Conservation (phyloP, 345 rosid genomes). For the Zanthoxylum bungeanum region DNA sequence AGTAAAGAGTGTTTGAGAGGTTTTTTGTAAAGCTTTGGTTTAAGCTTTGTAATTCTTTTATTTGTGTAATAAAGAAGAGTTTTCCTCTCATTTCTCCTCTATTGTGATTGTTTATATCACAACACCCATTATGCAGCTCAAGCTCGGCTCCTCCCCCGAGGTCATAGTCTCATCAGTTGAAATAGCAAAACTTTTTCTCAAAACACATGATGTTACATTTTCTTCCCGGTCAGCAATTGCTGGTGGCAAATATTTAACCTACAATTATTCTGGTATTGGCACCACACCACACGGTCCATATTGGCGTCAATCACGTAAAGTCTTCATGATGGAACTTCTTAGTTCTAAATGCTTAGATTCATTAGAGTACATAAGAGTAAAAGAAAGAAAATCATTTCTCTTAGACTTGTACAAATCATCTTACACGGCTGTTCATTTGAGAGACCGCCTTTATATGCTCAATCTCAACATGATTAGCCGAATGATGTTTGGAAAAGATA, state of each 20-base stretch:
- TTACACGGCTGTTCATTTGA: constrained; percentile 23
- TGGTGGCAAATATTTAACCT: constrained; percentile 60
- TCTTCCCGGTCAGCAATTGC: constrained; percentile 38
- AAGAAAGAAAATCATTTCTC: constrained; percentile 1
- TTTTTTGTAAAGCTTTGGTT: too few species aligned
- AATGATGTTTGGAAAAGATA: constrained; percentile 57
- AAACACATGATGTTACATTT: constrained; percentile 47
- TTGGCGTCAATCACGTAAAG: constrained; percentile 59
- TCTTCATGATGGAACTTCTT: constrained; percentile 29
- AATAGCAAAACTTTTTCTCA: constrained; percentile 46
- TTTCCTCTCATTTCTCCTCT: too few species aligned
- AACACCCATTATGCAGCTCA: constrained; percentile 54
- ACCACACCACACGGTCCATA: constrained; percentile 44
- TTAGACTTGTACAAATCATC: constrained; percentile 11
- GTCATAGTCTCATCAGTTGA: constrained; percentile 53
- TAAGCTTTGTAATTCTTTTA: too few species aligned
- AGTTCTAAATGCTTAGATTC: constrained; percentile 43
- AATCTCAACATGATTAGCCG: constrained; percentile 51
- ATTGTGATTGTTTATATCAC: too few species aligned
- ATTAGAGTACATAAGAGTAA: constrained; percentile 45
- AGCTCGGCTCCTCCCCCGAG: constrained; percentile 46
- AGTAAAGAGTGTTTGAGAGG: too few species aligned
- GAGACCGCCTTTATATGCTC: constrained; percentile 37
- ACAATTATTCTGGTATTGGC: constrained; percentile 58
- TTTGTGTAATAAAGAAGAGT: too few species aligned